Evolutionary conservation across 768 basidiomycete species (phyloP).

Genomic region (Ramaria rubella): DNA sequence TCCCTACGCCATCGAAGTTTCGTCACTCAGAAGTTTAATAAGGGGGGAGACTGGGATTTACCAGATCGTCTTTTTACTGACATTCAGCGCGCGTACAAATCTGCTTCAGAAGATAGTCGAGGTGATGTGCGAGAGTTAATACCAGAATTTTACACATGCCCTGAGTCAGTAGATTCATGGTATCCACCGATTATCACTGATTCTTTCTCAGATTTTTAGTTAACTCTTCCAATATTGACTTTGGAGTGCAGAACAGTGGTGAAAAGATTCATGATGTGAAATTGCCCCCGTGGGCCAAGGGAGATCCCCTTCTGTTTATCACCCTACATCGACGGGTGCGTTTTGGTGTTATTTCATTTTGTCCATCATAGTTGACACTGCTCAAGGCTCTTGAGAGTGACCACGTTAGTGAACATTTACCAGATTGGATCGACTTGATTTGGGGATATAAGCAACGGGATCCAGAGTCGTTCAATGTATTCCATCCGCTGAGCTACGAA

Average conservation of each 20-base stretch:
- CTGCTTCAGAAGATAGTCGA: slow-evolving; percentile 77
- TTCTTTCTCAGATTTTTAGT: slow-evolving; percentile 60
- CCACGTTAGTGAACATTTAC: slow-evolving; percentile 75
- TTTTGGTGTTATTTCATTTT: not conserved
- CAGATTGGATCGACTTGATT: slow-evolving; percentile 89
- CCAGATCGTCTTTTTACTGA: slow-evolving; percentile 86
- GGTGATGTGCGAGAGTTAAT: slow-evolving; percentile 93
- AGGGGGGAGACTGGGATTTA: slow-evolving; percentile 94
- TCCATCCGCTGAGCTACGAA: slow-evolving; percentile 66
- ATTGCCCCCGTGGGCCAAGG: slow-evolving; percentile 84
- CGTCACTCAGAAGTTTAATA: not conserved
- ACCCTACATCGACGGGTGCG: slow-evolving; percentile 66
- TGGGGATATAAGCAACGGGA: slow-evolving; percentile 88
- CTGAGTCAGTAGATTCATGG: slow-evolving; percentile 47
- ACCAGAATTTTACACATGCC: slow-evolving; percentile 81
- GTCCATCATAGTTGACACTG: not conserved
- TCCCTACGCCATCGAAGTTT: not conserved
- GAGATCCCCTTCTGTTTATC: slow-evolving; percentile 79
- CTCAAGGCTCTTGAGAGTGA: slow-evolving; percentile 79
- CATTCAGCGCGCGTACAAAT: slow-evolving; percentile 72
- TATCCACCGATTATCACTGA: not conserved
- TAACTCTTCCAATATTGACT: slow-evolving; percentile 73
- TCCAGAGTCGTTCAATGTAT: slow-evolving; percentile 68
- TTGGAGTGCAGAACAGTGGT: slow-evolving; percentile 66
- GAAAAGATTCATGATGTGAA: slow-evolving; percentile 84